These are phyloP conservation scores for Tympanopsis confertula DNA, from an alignment of 2,329 filamentous ascomycete species.

Conservation along the genomic window DNA sequence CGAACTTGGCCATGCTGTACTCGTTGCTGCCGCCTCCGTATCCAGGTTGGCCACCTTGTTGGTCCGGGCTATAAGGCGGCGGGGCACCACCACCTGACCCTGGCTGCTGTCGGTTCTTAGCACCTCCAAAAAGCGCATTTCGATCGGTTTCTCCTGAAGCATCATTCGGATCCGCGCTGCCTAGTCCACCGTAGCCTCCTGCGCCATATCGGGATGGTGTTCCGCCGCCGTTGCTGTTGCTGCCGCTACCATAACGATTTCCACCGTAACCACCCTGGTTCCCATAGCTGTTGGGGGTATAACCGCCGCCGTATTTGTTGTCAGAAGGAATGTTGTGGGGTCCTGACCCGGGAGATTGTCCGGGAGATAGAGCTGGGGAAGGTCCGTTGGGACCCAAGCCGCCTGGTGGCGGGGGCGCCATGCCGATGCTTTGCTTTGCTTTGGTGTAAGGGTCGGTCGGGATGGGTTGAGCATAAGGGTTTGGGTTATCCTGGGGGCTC, in stretches of 20 bases:
- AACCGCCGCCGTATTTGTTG: conserved; percentile 27
- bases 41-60: conserved; percentile 9
- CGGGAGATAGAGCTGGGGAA: neutral
- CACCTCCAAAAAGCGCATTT: conserved; percentile 46
- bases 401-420: conserved; percentile 17
- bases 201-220: conserved; percentile 25
- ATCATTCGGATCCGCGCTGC: conserved; percentile 32
- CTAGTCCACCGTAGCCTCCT: conserved; percentile 44
- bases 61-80: conserved; percentile 14
- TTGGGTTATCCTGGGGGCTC: conserved; percentile 32
- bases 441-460: conserved; percentile 40
- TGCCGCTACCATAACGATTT: conserved; percentile 24
- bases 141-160: conserved; percentile 37
- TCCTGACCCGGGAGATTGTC: neutral
- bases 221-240: conserved; percentile 17
- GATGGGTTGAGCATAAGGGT: conserved; percentile 42
- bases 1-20: conserved; percentile 23
- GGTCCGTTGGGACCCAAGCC: conserved; percentile 14
- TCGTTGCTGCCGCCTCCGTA: conserved; percentile 21
- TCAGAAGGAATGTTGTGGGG: conserved; percentile 7
- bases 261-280: conserved; percentile 13
- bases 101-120: conserved; percentile 30
- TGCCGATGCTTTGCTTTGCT: conserved; percentile 28
- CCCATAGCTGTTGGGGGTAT: conserved; percentile 39
- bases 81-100: conserved; percentile 9